A percentile compares a stretch with the other conserved stretches of the same genome.
Evolutionary conservation across 2,329 filamentous ascomycete species (phyloP).

Genomic region (Alternaria gaisen): DNA sequence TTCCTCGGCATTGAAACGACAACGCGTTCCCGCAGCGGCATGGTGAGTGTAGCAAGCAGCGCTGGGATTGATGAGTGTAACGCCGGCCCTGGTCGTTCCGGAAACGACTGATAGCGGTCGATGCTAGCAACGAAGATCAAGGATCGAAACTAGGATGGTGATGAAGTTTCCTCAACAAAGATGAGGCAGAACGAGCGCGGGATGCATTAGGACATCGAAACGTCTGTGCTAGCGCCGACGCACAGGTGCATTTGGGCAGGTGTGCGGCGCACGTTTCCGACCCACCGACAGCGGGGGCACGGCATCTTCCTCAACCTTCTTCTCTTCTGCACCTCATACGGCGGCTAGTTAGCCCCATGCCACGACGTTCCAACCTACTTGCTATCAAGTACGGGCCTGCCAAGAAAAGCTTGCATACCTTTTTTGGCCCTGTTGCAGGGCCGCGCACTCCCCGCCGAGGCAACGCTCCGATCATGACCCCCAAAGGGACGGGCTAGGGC

Average conservation of each 20-base stretch:
- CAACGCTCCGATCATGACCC: slow-evolving; percentile 16
- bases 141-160: slow-evolving; percentile 13
- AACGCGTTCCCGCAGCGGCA: slow-evolving; percentile 5
- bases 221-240: slow-evolving; percentile 15
- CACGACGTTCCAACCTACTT: slow-evolving; percentile 13
- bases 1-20: slow-evolving; percentile 5
- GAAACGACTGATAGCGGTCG: slow-evolving; percentile 7
- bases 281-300: slow-evolving; percentile 11
- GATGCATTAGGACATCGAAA: slow-evolving; percentile 1
- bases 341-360: slow-evolving; percentile 16
- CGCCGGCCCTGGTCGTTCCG: slow-evolving; percentile 4
- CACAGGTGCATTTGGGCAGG: neutral
- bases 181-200: slow-evolving; percentile 8
- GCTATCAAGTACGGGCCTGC: slow-evolving; percentile 8
- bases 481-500: slow-evolving; percentile 10
- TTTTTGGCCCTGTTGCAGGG: slow-evolving; percentile 13
- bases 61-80: slow-evolving; percentile 3
- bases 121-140: slow-evolving; percentile 14
- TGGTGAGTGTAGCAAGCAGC: slow-evolving; percentile 3
- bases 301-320: slow-evolving; percentile 12
- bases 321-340: slow-evolving; percentile 10
- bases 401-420: slow-evolving; percentile 16
- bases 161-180: slow-evolving; percentile 14
- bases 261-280: slow-evolving; percentile 13
- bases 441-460: slow-evolving; percentile 13